Evolutionary conservation across 805 yeast species (phyloP).

Genomic region (Kodamaea fukazawae): DNA sequence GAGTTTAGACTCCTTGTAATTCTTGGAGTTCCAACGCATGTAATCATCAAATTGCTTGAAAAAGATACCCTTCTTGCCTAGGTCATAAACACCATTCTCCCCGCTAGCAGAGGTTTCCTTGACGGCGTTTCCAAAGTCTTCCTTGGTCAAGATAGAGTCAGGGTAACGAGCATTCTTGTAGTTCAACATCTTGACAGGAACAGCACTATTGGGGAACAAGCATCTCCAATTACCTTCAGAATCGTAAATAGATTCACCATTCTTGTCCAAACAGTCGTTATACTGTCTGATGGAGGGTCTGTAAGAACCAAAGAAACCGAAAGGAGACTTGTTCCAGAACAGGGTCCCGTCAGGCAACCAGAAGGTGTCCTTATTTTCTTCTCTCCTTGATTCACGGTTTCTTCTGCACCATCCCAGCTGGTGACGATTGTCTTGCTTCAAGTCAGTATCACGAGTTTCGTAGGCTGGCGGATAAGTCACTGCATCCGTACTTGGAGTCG

Average conservation of each 20-base stretch:
- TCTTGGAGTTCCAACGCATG: constrained; percentile 63
- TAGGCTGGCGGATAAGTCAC: constrained; percentile 21
- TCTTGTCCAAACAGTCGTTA: constrained; percentile 56
- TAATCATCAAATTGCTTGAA: constrained; percentile 65
- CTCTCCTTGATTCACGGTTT: no score
- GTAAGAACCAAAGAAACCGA: constrained; percentile 52
- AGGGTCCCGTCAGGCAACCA: not conserved
- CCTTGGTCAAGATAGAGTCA: constrained; percentile 46
- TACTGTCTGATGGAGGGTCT: constrained; percentile 60
- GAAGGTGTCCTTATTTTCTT: not conserved
- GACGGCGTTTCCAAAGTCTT: constrained; percentile 49
- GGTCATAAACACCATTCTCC: constrained; percentile 25
- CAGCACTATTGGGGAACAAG: constrained; percentile 60
- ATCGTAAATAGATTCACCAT: constrained; percentile 84
- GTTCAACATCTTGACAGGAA: constrained; percentile 32
- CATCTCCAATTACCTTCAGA: constrained; percentile 87
- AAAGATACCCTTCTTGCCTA: constrained; percentile 54
- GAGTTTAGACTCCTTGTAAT: not conserved
- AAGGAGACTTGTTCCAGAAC: constrained; percentile 28
- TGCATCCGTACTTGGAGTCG: not conserved
- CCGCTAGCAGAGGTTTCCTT: constrained; percentile 4
- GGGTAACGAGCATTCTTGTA: constrained; percentile 23
- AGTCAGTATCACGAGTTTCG: constrained; percentile 14
- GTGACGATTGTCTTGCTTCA: not conserved
- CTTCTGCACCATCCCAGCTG: not conserved